These are phyloP conservation scores for Linum trigynum DNA, from an alignment of 345 rosid genomes.

Conservation along the genomic window DNA sequence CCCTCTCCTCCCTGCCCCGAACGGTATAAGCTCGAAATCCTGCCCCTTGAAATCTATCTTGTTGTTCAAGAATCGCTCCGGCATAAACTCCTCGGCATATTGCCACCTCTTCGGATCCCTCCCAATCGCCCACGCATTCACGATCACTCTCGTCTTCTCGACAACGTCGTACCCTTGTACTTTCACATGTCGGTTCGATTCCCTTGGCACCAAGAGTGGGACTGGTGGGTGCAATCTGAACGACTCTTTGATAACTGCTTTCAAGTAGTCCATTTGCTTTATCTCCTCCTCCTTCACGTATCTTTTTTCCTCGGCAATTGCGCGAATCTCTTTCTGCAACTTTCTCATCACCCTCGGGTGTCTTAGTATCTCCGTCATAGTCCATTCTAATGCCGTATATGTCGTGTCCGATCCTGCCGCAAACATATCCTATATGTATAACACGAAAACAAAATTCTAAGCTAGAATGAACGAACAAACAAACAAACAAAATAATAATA, in stretches of 20 bases:
- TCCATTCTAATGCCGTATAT: not conserved
- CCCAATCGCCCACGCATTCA: conserved; percentile 1
- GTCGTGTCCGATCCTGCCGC: conserved; percentile 3
- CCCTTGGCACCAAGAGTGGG: not conserved
- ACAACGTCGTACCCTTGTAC: not conserved
- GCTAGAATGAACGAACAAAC: not conserved
- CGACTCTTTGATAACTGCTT: not conserved
- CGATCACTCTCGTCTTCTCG: not conserved
- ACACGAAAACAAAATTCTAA: not conserved
- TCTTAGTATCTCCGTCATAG: not conserved
- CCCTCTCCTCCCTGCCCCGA: not conserved
- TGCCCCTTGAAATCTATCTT: not conserved
- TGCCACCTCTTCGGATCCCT: not conserved
- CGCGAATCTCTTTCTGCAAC: not conserved
- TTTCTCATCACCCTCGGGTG: not conserved
- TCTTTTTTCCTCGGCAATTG: not conserved
- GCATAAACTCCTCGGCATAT: not conserved
- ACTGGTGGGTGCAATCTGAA: not conserved
- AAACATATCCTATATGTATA: not conserved
- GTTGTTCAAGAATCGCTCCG: not conserved
- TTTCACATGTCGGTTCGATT: not conserved
- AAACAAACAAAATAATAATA: too few relatives aligned
- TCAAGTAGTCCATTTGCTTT: not conserved
- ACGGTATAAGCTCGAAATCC: not conserved
- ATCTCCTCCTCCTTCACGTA: not conserved